These are phyloP conservation scores for Logfia minima DNA, from an alignment of 129 eudicot genomes.

Conservation along the genomic window DNA sequence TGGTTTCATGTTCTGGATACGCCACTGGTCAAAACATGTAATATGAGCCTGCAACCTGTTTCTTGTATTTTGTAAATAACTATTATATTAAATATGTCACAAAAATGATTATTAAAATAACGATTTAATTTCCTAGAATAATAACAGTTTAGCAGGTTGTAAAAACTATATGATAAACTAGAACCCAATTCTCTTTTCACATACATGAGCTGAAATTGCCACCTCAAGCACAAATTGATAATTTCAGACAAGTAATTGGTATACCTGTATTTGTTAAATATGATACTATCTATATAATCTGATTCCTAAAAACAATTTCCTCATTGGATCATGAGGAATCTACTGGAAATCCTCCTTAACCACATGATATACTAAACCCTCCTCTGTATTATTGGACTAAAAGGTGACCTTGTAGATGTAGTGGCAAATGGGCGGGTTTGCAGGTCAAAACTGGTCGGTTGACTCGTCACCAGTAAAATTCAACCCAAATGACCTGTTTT, in stretches of 20 bases:
- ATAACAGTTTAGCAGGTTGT: neutral
- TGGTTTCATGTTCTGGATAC: too few species aligned
- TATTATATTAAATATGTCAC: neutral
- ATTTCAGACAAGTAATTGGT: neutral
- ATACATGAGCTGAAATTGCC: neutral
- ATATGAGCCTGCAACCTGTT: neutral
- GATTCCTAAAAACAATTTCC: neutral
- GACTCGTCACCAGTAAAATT: conserved; percentile 1
- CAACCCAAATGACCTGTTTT: neutral
- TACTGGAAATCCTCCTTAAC: too few species aligned
- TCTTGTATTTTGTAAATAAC: neutral
- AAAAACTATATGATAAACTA: neutral
- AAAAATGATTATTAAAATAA: neutral
- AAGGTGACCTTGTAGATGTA: too few species aligned
- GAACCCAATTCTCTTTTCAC: neutral
- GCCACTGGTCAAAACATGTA: neutral
- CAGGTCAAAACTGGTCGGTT: neutral
- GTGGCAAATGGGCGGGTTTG: neutral
- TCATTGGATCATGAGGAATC: too few species aligned
- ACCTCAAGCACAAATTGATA: neutral
- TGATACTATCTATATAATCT: neutral
- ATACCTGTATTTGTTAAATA: neutral
- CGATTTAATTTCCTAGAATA: neutral
- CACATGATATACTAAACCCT: too few species aligned
- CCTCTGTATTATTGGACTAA: too few species aligned